Evolutionary conservation across 1,139 yeast genomes (phyloP), one percentile per base, ranked within the genome.

Genomic region (Pichia sp.): DNA sequence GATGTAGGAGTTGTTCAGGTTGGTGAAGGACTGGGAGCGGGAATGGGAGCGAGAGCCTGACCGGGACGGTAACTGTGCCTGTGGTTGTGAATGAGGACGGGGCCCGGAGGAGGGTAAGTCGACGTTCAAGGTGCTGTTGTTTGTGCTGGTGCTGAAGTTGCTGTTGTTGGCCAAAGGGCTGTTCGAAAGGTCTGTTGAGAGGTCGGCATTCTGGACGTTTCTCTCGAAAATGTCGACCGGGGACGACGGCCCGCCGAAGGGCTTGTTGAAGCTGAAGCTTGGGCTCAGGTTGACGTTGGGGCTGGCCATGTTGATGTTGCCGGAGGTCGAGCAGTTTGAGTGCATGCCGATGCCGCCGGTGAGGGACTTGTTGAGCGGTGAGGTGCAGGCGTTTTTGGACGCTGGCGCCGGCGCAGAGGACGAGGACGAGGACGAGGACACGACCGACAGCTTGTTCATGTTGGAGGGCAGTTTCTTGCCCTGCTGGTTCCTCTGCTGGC

Each of bases 221-320:
- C 60, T 47, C 49, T 58, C 60, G 32, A 58, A 58, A 1, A 57
- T 57, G 32, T 56, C 58, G 11, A 46, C 46, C 16, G 53, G 52
- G 30, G 54, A 46, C 8, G 43, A 23, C 13, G 52, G 47, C 16
- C 45, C 26, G 11, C 44, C 16, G 16, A 36, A 41, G 15, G 16
- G 11, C 13, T 13, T 46, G 36, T 32, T 23, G 26, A n/a, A 15
- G 34, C 36, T 23, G 38, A 15, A n/a, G 31, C 29, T 43, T 36
- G 42, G 19, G 13, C 16, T 45, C 7, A 5, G 10, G 26, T 23
- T 45, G 38, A 10, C 8, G 38, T 13, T 13, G n/a, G 26, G 26
- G 26, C 36, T 32, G 36, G 36, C 10, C 13, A 32, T 32, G 13
- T 32, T 32, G 36, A 10, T 34, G 38, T 34, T 34, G 38, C 38